Percentiles rank a stretch among this genome's conserved stretches.
These are phyloP conservation scores for Coniophora puteana DNA, from an alignment of 1,284 basidiomycete species.

Conservation along the genomic window DNA sequence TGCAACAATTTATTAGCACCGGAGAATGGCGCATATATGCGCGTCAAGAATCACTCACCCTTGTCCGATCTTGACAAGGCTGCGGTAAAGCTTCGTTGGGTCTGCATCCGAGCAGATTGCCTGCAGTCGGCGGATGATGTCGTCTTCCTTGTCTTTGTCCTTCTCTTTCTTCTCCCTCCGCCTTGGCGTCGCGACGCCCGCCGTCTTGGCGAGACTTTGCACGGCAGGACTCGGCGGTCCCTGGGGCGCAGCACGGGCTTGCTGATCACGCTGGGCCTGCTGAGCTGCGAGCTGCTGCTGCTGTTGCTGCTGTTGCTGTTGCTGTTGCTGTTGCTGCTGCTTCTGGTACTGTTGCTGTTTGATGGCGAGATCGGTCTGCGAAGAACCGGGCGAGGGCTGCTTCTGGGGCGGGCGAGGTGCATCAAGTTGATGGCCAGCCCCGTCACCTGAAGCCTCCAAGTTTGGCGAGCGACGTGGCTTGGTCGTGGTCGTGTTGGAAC, in stretches of 20 bases:
- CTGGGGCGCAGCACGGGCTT: slow-evolving; percentile 34
- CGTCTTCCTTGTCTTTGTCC: slow-evolving; percentile 81
- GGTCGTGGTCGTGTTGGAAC: slow-evolving; percentile 65
- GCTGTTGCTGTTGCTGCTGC: slow-evolving; percentile 26
- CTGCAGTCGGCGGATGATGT: slow-evolving; percentile 88
- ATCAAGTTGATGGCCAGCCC: slow-evolving; percentile 20
- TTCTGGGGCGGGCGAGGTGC: slow-evolving; percentile 36
- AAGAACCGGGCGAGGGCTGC: slow-evolving; percentile 50
- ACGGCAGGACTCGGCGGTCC: slow-evolving; percentile 58
- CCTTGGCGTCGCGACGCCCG: slow-evolving; percentile 73
- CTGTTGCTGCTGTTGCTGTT: slow-evolving; percentile 16
- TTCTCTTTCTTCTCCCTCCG: slow-evolving; percentile 83
- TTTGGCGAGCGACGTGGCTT: slow-evolving; percentile 27
- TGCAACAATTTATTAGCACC: slow-evolving; percentile 7
- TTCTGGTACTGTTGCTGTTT: slow-evolving; percentile 31
- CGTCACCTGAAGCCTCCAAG: slow-evolving; percentile 17
- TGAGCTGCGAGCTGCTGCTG: slow-evolving; percentile 12
- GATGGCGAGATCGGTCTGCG: slow-evolving; percentile 49
- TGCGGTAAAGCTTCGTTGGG: slow-evolving; percentile 91
- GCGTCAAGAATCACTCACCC: slow-evolving; percentile 65
- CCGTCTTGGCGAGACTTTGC: slow-evolving; percentile 58
- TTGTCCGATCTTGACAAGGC: slow-evolving; percentile 95
- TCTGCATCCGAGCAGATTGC: slow-evolving; percentile 98
- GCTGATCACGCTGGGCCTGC: slow-evolving; percentile 43
- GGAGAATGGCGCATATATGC: neutral